Conservation (phyloP, 768 basidiomycete species). For the Macrocybe gigantea region DNA sequence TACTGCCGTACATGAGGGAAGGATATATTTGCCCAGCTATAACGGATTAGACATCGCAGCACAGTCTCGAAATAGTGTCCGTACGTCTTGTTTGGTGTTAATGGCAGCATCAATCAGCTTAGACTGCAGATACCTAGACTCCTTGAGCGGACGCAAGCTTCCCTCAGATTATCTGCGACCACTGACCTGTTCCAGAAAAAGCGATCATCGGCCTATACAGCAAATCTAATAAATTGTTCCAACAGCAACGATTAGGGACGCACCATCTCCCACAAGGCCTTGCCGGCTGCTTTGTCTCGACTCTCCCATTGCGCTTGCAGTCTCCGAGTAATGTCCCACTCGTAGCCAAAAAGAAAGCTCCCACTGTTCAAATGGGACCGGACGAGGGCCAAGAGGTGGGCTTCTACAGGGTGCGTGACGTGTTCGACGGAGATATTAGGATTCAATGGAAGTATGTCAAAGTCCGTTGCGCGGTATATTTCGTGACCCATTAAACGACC, state of each 20-base stretch:
- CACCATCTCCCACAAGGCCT: slow-evolving; percentile 75
- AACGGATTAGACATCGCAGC: slow-evolving; percentile 10
- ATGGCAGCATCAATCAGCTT: slow-evolving; percentile 33
- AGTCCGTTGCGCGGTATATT: slow-evolving; percentile 86
- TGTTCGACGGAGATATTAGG: slow-evolving; percentile 59
- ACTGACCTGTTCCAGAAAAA: slow-evolving; percentile 96
- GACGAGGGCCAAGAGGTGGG: slow-evolving; percentile 80
- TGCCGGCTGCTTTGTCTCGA: slow-evolving; percentile 43
- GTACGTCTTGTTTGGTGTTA: slow-evolving; percentile 60
- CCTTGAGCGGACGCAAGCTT: slow-evolving; percentile 5
- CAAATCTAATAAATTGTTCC: background rate
- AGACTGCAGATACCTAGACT: slow-evolving; percentile 30
- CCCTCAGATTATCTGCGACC: background rate
- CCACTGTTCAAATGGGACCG: slow-evolving; percentile 77
- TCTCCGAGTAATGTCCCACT: slow-evolving; percentile 82
- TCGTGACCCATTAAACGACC: slow-evolving; percentile 81
- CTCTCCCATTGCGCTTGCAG: slow-evolving; percentile 77
- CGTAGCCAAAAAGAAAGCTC: slow-evolving; percentile 87
- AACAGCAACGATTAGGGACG: slow-evolving; percentile 14
- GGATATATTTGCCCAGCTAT: slow-evolving; percentile 83
- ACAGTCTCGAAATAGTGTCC: slow-evolving; percentile 14
- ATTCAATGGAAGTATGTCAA: slow-evolving; percentile 84
- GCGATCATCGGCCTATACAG: slow-evolving; percentile 76
- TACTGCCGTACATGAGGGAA: slow-evolving; percentile 95
- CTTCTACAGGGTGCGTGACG: slow-evolving; percentile 81